Conservation (phyloP, 768 basidiomycete genomes). For the Clitopilus passeckerianus region DNA sequence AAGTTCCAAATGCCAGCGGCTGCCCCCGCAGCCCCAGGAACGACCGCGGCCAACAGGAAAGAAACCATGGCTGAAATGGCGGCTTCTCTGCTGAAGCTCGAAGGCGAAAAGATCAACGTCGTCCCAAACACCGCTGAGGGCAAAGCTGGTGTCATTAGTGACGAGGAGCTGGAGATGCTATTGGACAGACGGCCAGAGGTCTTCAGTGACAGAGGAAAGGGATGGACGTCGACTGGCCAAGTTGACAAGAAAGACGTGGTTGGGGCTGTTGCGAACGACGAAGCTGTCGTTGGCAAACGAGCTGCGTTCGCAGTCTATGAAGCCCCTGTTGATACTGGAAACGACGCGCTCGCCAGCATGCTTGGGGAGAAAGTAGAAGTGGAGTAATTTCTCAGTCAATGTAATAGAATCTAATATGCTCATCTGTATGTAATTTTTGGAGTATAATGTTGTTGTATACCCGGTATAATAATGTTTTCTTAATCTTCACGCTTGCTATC, state of each 20-base stretch:
- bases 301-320: slow-evolving; percentile 79
- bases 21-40: slow-evolving; percentile 12
- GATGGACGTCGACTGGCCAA: slow-evolving; percentile 58
- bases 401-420: background rate
- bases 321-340: slow-evolving; percentile 55
- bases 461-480: background rate
- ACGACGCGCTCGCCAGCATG: slow-evolving; percentile 67
- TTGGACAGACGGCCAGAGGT: slow-evolving; percentile 77
- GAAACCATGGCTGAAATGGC: slow-evolving; percentile 81
- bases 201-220: slow-evolving; percentile 62
- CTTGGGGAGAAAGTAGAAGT: slow-evolving; percentile 39
- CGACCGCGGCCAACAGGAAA: slow-evolving; percentile 38
- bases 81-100: slow-evolving; percentile 67
- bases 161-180: slow-evolving; percentile 74
- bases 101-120: slow-evolving; percentile 87
- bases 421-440: background rate
- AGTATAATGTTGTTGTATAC: background rate
- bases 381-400: background rate
- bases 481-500: background rate
- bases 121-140: slow-evolving; percentile 70
- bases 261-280: slow-evolving; percentile 2
- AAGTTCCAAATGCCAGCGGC: slow-evolving; percentile 78
- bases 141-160: slow-evolving; percentile 70
- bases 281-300: slow-evolving; percentile 24
- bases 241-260: slow-evolving; percentile 9